A percentile compares a stretch with the other conserved stretches of the same genome.
These are phyloP conservation scores for Oxyria digyna DNA, from an alignment of 148 eudicot genomes.

Conservation along the genomic window DNA sequence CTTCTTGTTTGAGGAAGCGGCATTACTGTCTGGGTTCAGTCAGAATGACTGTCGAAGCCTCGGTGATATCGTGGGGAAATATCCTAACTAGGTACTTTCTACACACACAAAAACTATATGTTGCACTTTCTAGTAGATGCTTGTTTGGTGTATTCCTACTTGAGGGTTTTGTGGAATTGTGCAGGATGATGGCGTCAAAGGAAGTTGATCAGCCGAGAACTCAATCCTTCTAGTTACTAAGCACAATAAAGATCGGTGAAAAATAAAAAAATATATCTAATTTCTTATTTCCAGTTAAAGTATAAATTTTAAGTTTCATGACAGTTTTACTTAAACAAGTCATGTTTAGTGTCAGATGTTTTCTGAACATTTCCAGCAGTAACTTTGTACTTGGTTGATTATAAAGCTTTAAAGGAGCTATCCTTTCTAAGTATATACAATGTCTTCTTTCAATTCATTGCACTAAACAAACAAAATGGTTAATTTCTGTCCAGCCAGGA, in stretches of 20 bases:
- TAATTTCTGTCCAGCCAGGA: not conserved
- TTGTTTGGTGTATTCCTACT: not conserved
- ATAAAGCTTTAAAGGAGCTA: not conserved
- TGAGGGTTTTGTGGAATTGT: not conserved
- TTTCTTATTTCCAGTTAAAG: not conserved
- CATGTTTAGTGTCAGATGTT: not conserved
- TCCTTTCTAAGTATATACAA: not conserved
- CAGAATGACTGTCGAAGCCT: no score
- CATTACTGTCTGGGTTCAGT: no score
- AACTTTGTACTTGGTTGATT: not conserved
- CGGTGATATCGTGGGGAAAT: no score
- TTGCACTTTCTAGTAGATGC: not conserved
- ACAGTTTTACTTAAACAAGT: not conserved
- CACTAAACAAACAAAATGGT: not conserved
- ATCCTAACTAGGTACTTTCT: slow-evolving; percentile 40
- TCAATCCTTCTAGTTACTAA: not conserved
- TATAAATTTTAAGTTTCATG: not conserved
- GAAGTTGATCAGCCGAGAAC: not conserved
- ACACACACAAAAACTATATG: not conserved
- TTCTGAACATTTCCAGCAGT: not conserved
- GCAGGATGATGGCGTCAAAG: not conserved
- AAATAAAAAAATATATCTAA: not conserved
- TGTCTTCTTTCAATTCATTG: not conserved
- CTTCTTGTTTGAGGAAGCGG: no score
- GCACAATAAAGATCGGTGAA: not conserved